Evolutionary conservation across 306 rosid species (phyloP).

Genomic region (Fragaria vesca): DNA sequence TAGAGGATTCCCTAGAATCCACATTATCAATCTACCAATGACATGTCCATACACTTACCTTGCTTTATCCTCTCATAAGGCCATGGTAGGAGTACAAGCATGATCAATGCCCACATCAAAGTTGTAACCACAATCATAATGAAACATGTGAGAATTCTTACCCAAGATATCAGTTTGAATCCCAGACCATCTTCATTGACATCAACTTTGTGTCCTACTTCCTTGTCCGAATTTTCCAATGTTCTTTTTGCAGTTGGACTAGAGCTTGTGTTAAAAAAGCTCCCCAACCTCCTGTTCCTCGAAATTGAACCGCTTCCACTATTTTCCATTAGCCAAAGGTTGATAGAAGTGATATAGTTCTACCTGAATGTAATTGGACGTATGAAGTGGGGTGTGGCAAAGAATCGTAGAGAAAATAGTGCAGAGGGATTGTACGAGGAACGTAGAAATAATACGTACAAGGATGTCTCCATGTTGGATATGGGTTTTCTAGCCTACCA

Average conservation of each 20-base stretch:
- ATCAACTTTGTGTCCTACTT: conserved; percentile 21
- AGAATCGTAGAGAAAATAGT: too few species aligned
- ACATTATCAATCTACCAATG: conserved; percentile 65
- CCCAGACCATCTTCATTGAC: conserved; percentile 47
- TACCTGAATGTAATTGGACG: too few species aligned
- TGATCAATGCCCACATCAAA: conserved; percentile 51
- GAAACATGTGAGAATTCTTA: conserved; percentile 52
- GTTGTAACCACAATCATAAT: conserved; percentile 56
- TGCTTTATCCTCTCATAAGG: conserved; percentile 56
- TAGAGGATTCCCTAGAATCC: conserved; percentile 67
- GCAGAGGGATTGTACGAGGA: too few species aligned
- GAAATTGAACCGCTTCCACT: conserved; percentile 38
- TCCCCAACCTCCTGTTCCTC: conserved; percentile 55
- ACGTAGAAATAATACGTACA: too few species aligned
- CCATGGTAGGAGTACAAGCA: conserved; percentile 61
- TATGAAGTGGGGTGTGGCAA: too few species aligned
- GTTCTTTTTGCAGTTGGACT: conserved; percentile 34
- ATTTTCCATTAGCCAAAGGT: conserved; percentile 12
- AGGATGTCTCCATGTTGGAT: too few species aligned
- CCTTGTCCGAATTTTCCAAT: conserved; percentile 17
- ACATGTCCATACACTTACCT: conserved; percentile 71
- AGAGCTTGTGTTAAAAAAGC: conserved; percentile 43
- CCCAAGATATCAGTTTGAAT: conserved; percentile 40
- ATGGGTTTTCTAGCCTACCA: too few species aligned
- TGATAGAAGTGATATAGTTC: too few species aligned